These are phyloP conservation scores for Aspergillus proliferans DNA, from an alignment of 2,329 filamentous ascomycete genomes.

Conservation along the genomic window DNA sequence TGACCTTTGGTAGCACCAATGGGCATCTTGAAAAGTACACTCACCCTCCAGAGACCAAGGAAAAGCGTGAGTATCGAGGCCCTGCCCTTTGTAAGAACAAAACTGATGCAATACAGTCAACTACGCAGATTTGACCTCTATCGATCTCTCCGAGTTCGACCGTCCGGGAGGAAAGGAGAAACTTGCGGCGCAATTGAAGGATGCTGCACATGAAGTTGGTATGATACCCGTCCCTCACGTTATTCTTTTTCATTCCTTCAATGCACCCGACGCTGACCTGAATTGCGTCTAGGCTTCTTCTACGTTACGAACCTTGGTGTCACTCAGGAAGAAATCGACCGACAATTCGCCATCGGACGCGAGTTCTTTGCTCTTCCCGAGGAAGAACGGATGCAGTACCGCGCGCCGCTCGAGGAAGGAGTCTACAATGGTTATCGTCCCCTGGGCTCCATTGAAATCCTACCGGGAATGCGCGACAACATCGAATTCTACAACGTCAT, in stretches of 20 bases:
- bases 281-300: constrained; percentile 46
- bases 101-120: constrained; percentile 6
- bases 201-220: constrained; percentile 44
- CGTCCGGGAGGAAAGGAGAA: constrained; percentile 48
- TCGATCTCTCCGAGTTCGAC: constrained; percentile 51
- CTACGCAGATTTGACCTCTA: constrained; percentile 45
- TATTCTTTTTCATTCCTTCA: not conserved
- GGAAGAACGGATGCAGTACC: constrained; percentile 52
- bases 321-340: constrained; percentile 51
- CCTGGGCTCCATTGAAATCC: constrained; percentile 31
- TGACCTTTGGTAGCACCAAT: not conserved
- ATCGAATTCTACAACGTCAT: constrained; percentile 57
- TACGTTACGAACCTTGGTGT: constrained; percentile 58
- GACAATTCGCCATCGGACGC: constrained; percentile 55
- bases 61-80: constrained; percentile 3
- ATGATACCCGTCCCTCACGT: not conserved
- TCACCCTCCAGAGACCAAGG: constrained; percentile 7
- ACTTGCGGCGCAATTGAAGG: constrained; percentile 48
- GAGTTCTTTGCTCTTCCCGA: constrained; percentile 50
- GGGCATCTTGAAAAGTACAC: constrained; percentile 5
- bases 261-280: not conserved
- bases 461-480: constrained; percentile 41
- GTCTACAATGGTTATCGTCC: constrained; percentile 53
- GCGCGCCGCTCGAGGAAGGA: constrained; percentile 45
- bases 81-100: not conserved